A percentile compares a stretch with the other conserved stretches of the same genome.
Evolutionary conservation across 768 basidiomycete genomes (phyloP).

Genomic region (Podaxis sp.): DNA sequence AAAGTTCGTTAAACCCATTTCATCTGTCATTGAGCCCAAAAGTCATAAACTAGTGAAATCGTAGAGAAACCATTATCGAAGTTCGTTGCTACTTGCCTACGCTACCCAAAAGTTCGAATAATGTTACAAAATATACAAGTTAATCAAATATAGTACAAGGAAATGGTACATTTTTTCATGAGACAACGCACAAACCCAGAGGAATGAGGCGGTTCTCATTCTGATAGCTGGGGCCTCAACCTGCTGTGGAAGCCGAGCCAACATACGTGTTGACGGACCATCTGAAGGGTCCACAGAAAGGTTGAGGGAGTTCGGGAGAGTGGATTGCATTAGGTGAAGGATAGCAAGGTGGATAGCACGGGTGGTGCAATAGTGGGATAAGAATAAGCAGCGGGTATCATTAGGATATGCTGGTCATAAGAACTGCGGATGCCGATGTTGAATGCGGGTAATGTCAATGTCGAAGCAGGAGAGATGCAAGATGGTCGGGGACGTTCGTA

Average conservation of each 20-base stretch:
- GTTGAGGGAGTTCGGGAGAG: not conserved
- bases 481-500: not conserved
- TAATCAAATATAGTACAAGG: conserved; percentile 7
- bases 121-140: conserved; percentile 15
- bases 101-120: conserved; percentile 12
- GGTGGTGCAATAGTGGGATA: conserved; percentile 14
- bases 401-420: conserved; percentile 12
- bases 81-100: conserved; percentile 9
- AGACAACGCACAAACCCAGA: not conserved
- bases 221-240: not conserved
- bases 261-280: not conserved
- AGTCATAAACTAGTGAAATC: conserved; percentile 8
- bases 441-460: conserved; percentile 1
- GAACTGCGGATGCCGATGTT: conserved; percentile 9
- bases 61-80: conserved; percentile 8
- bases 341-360: conserved; percentile 5
- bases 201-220: not conserved
- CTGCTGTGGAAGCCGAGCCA: not conserved
- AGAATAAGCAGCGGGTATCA: conserved; percentile 20
- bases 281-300: not conserved
- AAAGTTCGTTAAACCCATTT: conserved; percentile 2
- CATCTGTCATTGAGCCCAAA: conserved; percentile 12
- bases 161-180: conserved; percentile 12
- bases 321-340: conserved; percentile 2
- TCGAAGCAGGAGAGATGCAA: not conserved